Conservation (phyloP, 306 rosid genomes). For the Dalbergia oliveri region DNA sequence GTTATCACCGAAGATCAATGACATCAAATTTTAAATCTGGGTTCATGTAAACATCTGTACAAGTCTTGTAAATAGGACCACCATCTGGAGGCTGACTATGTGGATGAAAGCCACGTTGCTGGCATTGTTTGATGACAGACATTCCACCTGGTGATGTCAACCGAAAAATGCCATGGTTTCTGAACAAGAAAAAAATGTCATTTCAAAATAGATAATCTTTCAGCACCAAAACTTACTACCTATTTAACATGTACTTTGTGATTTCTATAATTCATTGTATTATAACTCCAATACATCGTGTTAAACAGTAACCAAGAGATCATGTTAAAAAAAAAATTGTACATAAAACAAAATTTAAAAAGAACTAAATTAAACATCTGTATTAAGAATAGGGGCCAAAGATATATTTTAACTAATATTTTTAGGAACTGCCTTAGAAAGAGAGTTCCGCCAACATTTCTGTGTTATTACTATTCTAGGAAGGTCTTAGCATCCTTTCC, state of each 20-base stretch:
- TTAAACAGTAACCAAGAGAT: too few relatives aligned
- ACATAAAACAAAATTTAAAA: too few relatives aligned
- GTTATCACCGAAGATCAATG: constrained; percentile 84
- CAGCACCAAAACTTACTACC: not conserved
- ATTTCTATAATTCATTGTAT: too few relatives aligned
- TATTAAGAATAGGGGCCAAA: too few relatives aligned
- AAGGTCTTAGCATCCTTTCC: not conserved
- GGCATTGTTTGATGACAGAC: constrained; percentile 89
- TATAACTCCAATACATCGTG: too few relatives aligned
- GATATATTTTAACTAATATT: not conserved
- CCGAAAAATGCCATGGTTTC: constrained; percentile 95
- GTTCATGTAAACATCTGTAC: constrained; percentile 96
- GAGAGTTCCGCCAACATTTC: constrained; percentile 19
- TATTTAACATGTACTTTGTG: too few relatives aligned
- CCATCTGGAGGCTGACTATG: constrained; percentile 91
- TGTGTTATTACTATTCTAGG: not conserved
- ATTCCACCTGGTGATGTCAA: constrained; percentile 93
- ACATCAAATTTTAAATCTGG: constrained; percentile 86
- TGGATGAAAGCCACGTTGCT: constrained; percentile 92
- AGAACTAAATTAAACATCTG: too few relatives aligned
- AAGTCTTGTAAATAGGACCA: constrained; percentile 80
- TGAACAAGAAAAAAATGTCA: constrained; percentile 47
- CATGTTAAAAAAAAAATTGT: too few relatives aligned
- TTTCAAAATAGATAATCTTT: constrained; percentile 3
- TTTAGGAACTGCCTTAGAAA: not conserved